Base-by-base conservation (phyloP, 2,329 filamentous ascomycete species). In the Dendrostoma leiphaemia region DNA sequence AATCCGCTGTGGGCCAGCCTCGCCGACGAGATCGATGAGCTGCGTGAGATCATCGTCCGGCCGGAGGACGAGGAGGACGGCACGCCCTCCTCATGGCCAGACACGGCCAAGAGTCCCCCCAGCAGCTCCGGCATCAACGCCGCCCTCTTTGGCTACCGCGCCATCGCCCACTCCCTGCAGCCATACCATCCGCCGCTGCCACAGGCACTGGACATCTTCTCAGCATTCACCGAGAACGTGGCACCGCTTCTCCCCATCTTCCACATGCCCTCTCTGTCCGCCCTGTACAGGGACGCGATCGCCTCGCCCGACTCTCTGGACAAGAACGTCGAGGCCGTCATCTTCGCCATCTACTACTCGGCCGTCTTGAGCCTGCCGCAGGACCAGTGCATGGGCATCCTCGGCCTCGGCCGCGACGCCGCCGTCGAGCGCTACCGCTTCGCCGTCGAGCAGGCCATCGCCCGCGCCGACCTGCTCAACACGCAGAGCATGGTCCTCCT, bases 391-490 rank as follows among this genome's bases (percentile, higher is more conserved):
- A 35, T 38, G 10, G 7, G 38, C 9, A 51, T 57, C 6, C 24
- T 59, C 9, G 51, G 53, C 5, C 29, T 49, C 6, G 12, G 44
- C 0, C 55, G 50, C 15, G 29, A 47, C 1, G 3, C 5, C 7
- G 51, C 54, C 2, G 40, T 59, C 0, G 51, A 52, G n/a, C 49
- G 44, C 43, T 81, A 74, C 56, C 72, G 77, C 2, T 67, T 76
- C 8, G 74, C 71, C 7, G 66, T 78, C 0, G 79, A 84, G 57
- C 75, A 81, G 41, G 80, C 81, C 0, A 69, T 88, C 6, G 74
- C 81, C 0, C 78, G 77, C 21, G 82, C 80, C 2, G 76, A 79
- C 35, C 83, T 86, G 24, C 68, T 87, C 23, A 78, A 76, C 24
- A 76, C 76, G 0, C 78, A 79, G 0, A 79, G 84, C 41, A 55